These are phyloP conservation scores for Boletus subluridellus DNA, from an alignment of 1,284 basidiomycete species.

Conservation along the genomic window DNA sequence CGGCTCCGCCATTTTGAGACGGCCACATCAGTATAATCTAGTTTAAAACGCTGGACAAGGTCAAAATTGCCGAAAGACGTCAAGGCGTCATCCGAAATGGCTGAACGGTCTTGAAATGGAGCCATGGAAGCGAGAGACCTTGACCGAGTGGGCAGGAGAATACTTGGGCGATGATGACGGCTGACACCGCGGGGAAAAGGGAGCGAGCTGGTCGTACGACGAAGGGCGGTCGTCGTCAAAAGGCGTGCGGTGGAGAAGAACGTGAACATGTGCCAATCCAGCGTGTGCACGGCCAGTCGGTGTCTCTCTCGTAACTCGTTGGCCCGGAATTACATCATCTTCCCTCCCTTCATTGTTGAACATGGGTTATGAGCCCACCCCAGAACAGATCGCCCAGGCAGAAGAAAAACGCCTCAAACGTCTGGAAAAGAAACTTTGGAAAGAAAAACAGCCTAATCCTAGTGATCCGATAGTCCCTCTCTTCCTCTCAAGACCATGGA, in stretches of 20 bases:
- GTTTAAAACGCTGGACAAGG: conserved; percentile 65
- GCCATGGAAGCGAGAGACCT: conserved; percentile 32
- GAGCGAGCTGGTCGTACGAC: conserved; percentile 22
- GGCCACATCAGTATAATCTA: conserved; percentile 72
- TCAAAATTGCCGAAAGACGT: conserved; percentile 70
- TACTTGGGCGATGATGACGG: background rate
- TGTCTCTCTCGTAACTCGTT: no score
- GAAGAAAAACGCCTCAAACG: conserved; percentile 43
- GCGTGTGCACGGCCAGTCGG: background rate
- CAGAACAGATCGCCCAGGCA: conserved; percentile 54
- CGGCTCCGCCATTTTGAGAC: conserved; percentile 85
- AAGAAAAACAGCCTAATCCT: background rate
- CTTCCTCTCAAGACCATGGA: conserved; percentile 55
- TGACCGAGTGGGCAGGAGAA: conserved; percentile 7
- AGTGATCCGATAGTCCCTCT: conserved; percentile 10
- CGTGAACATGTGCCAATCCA: conserved; percentile 18
- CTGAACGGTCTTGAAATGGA: conserved; percentile 20
- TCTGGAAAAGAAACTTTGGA: conserved; percentile 43
- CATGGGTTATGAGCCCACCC: conserved; percentile 38
- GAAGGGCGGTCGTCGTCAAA: conserved; percentile 26
- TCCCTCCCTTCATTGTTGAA: background rate
- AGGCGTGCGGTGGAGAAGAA: conserved; percentile 37
- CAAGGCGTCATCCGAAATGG: conserved; percentile 5
- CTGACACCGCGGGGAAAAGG: conserved; percentile 16
- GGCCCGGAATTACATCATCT: conserved; percentile 27